Conservation (phyloP, 1,284 basidiomycete genomes). For the Tilletia walkeri region DNA sequence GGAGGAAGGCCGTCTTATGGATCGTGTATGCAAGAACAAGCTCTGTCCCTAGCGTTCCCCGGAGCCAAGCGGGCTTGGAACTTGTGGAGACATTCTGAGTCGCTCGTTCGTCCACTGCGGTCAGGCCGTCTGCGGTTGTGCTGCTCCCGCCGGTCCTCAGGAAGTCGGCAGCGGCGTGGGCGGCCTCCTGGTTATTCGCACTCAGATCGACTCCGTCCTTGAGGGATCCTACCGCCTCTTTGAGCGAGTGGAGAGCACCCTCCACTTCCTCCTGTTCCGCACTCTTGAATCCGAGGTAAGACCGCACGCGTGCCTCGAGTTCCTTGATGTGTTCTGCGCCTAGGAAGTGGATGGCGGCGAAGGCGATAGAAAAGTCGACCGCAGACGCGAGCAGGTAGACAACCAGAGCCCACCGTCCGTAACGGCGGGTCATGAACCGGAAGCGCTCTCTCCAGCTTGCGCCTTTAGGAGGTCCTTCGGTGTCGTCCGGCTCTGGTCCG, state of each 20-base stretch:
- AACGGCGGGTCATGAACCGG: conserved; percentile 43
- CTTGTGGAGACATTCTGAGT: conserved; percentile 5
- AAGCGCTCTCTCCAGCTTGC: conserved; percentile 23
- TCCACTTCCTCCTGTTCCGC: conserved; percentile 20
- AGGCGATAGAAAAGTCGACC: conserved; percentile 63
- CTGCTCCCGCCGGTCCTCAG: conserved; percentile 17
- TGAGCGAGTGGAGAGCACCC: conserved; percentile 19
- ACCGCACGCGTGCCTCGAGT: conserved; percentile 63
- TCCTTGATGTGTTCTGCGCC: conserved; percentile 85
- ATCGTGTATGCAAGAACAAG: conserved; percentile 87
- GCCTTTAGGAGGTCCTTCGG: conserved; percentile 1
- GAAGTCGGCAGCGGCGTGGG: conserved; percentile 28
- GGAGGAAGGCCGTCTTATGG: conserved; percentile 92
- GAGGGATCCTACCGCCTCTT: not conserved
- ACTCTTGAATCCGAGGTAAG: conserved; percentile 48
- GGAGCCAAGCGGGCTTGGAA: conserved; percentile 15
- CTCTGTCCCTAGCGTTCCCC: conserved; percentile 72
- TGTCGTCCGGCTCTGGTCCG: not conserved
- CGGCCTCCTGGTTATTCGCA: conserved; percentile 33
- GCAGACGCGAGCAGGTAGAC: conserved; percentile 43
- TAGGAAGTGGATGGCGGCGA: conserved; percentile 77
- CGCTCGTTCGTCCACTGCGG: not conserved
- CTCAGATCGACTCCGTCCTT: conserved; percentile 27
- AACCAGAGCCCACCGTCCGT: conserved; percentile 54
- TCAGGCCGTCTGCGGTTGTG: conserved; percentile 2